Base-by-base conservation (phyloP, 1,139 yeast genomes). In the Williopsis jadinii region DNA sequence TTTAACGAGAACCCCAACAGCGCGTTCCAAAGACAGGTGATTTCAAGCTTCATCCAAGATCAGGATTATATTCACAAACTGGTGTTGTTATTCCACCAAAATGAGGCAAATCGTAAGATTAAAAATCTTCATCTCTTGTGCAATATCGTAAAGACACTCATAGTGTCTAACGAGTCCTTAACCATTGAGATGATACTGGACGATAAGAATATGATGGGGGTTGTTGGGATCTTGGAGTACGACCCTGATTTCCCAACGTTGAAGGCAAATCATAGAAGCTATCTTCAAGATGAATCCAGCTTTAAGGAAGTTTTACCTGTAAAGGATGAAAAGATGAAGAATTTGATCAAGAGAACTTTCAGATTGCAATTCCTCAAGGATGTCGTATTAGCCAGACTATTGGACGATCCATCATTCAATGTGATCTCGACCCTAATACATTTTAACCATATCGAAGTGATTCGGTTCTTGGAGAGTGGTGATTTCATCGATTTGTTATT, bases 151-250 rank as follows among this genome's bases (percentile, higher is more conserved):
- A 90, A 86, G 60, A 71, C 83, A 0, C 58, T 82, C 34, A 68
- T 88, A 24, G 66, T 83, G 34, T 81, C 83, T 61, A 85, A 84
- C 54, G 96, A 90, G 51, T 67, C 78, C 11, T 59, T 71, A 11
- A 67, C 92, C 5, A 63, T 88, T 34, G 95, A 87, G 45, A 67
- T 73, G 35, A 70, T 90, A 41, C 64, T 86, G 2, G 72, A 74
- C 12, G 92, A 84, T 49, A 73, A 71, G 3, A 68, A 74, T 42
- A 71, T 86, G 30, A 55, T 72, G 52, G 84, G 85, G 1, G 64
- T 85, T 6, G 74, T 83, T 9, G 95, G 95, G 0, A 83, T 87
- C n/a, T 64, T 92, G 38, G 98, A 92, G 59, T 92, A 90, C 60
- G 97, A 90, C 58, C 84, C 94, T 0, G 95, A 84, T 43, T 85